Base-by-base conservation (phyloP, 768 basidiomycete genomes). In the Austroboletus eburneus region DNA sequence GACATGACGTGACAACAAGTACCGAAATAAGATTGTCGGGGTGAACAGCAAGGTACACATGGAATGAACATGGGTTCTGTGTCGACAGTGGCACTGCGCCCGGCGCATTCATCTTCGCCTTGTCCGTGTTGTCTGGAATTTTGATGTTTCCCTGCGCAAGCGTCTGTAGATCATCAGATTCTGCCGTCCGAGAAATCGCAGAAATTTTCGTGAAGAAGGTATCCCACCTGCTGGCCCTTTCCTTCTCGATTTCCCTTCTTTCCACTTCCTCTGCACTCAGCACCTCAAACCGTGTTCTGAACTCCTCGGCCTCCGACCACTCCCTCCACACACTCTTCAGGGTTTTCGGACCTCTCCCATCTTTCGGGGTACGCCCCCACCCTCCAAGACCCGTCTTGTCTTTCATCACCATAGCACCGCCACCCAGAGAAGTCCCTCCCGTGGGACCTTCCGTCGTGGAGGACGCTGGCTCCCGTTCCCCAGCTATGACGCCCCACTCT, bases 291-390 rank as follows among this genome's bases (percentile, higher is more conserved):
- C 82, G 75, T 32, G 96, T 97, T 52, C 80, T 77, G 65, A 90
- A 96, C 64, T 94, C 91, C 60, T 89, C 89, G 29, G 87, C 81
- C 62, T 96, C 95, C 27, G 75, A 77, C 92, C 93, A 98, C 62
- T 97, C 95, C 37, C 93, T 71, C 95, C 95, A 98, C 3, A 94
- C 87, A 47, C 93, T 88, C 65, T 80, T 79, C 39, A 97, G 68
- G 24, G 77, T 72, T 66, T 87, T 91, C 8, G 91, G 87, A 2
- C 91, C 94, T 23, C 83, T 70, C 16, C 85, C 87, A 48, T 85
- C 85, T 52, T 77, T 82, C n/a, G 83, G 84, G 20, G 80, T 79
- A n/a, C 83, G 74, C 6, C 83, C 85, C 78, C 83, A 86, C 9
- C 79, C 81, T 4, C 79, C 81, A 3, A 87, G 73, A 3, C 87